Evolutionary conservation across 2,329 filamentous ascomycete species (phyloP), one percentile per base, ranked within the genome.

Genomic region (Neoscytalidium dimidiatum): DNA sequence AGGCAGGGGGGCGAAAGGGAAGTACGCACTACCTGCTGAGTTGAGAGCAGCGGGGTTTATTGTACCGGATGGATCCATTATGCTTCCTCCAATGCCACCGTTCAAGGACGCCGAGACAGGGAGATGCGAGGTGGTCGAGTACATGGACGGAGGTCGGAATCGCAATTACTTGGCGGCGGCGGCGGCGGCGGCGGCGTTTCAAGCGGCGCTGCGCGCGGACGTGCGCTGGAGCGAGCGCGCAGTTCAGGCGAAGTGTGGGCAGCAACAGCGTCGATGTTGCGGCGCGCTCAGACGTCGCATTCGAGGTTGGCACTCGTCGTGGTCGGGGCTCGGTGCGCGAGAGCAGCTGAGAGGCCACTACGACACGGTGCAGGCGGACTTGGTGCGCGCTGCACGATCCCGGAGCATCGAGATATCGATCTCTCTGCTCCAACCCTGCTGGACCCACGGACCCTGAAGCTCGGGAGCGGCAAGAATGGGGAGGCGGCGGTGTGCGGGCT

Each of bases 31-130:
- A 78, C 76, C 76, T 73, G 72, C 67, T 58, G 75, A 70, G 68
- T 76, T 75, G 70, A 79, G 69, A 60, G 76, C 72, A 35, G 76
- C 74, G 58, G 77, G 77, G 66, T 79, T 77, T 72, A 79, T 79
- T 69, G 77, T 79, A 66, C 72, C 75, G 52, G 75, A 73, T 48
- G 72, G 68, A 66, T 79, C 77, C 76, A 79, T 78, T 71, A 77
- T 75, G 69, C 71, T 73, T 58, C 72, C 76, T 58, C 72, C 76
- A 69, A 78, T 72, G 71, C 70, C 71, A 70, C 76, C 77, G 71
- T 77, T 78, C 63, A 77, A 72, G 71, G 78, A 71, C 67, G 74
- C 69, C 66, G 73, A 72, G 68, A 75, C 71, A 64, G 75, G 75
- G 70, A 77, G 77, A 64, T 69, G 67, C 64, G 68, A 70, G 72